A percentile compares a stretch with the other conserved stretches of the same genome.
Evolutionary conservation across 129 eudicot genomes (phyloP).

Genomic region (Dittrichia graveolens): DNA sequence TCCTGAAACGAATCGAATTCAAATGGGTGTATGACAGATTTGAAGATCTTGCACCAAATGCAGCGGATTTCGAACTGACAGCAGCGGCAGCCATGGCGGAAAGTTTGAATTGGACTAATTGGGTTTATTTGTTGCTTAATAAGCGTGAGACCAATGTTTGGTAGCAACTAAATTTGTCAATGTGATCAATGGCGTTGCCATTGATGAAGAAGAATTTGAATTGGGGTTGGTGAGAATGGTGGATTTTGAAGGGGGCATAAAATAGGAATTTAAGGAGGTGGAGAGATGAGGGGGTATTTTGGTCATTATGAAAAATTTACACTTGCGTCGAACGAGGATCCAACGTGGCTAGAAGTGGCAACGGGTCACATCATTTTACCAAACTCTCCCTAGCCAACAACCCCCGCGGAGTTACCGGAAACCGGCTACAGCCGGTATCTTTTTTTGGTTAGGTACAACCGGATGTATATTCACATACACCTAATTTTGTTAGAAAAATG

Average conservation of each 20-base stretch:
- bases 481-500: constrained; percentile 1
- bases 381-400: constrained; percentile 36
- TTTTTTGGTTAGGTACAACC: constrained; percentile 14
- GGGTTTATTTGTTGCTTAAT: neutral
- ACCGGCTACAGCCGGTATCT: constrained; percentile 35
- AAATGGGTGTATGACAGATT: constrained; percentile 34
- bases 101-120: neutral
- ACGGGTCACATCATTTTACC: constrained; percentile 17
- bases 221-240: constrained; percentile 47
- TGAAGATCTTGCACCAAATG: constrained; percentile 35
- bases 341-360: constrained; percentile 44
- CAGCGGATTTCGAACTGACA: constrained; percentile 28
- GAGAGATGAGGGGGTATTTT: constrained; percentile 29
- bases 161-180: neutral
- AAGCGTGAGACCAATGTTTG: neutral
- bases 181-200: constrained; percentile 21
- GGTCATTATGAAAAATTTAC: constrained; percentile 7
- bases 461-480: constrained; percentile 6
- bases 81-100: constrained; percentile 41
- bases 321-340: constrained; percentile 16
- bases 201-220: constrained; percentile 13
- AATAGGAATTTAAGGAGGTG: constrained; percentile 10
- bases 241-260: constrained; percentile 24
- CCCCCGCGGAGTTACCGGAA: constrained; percentile 34
- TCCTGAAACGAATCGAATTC: constrained; percentile 35